Evolutionary conservation across 139 green algal genomes (phyloP).

Genomic region (Micractinium conductrix): DNA sequence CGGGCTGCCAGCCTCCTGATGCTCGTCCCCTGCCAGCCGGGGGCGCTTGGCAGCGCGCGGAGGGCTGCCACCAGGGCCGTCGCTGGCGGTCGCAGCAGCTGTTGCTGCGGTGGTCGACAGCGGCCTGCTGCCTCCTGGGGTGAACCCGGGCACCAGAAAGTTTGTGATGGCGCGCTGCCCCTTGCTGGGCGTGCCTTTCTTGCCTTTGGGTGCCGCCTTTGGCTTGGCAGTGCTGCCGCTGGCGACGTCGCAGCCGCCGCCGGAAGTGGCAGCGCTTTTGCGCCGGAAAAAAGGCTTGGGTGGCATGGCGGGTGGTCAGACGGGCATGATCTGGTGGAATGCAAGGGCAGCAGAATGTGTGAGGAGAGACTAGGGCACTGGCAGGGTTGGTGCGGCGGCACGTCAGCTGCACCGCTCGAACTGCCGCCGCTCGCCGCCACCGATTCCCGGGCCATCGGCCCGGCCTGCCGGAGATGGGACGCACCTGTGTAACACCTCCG

Average conservation of each 20-base stretch:
- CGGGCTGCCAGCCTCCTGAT: not conserved
- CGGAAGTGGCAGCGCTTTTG: not conserved
- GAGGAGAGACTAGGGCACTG: not conserved
- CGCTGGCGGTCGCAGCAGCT: not conserved
- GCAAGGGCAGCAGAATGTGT: not conserved
- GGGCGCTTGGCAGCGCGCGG: too few relatives aligned
- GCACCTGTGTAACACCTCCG: too few relatives aligned
- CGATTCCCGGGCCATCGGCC: too few relatives aligned
- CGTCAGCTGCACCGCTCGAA: not conserved
- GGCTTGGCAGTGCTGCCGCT: too few relatives aligned
- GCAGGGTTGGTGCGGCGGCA: too few relatives aligned
- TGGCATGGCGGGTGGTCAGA: not conserved
- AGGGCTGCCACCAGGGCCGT: not conserved
- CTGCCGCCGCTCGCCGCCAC: not conserved
- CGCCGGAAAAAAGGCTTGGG: not conserved
- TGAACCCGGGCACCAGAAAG: slow-evolving; percentile 20
- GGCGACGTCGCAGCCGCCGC: too few relatives aligned
- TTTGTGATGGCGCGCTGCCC: slow-evolving; percentile 41
- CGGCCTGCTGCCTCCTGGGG: not conserved
- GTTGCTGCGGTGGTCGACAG: not conserved
- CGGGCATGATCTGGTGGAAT: not conserved
- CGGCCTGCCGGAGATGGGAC: too few relatives aligned
- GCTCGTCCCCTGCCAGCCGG: not conserved
- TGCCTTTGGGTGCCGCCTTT: not conserved
- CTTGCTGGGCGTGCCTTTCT: slow-evolving; percentile 14